These are phyloP conservation scores for Suhomyces atakaporum DNA, from an alignment of 1,139 yeast genomes.

Conservation along the genomic window DNA sequence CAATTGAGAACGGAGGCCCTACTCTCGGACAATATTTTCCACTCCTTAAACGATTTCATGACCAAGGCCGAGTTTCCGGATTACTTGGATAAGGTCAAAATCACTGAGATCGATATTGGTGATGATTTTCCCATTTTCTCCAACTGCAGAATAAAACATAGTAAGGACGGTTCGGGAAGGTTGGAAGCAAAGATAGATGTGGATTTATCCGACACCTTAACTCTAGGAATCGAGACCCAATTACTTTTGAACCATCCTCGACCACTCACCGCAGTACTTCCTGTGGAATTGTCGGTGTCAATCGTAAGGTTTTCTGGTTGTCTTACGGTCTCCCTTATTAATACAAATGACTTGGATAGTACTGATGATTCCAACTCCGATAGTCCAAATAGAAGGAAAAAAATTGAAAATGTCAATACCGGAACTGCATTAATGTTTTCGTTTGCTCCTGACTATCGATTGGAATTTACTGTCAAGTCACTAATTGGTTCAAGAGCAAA, in stretches of 20 bases:
- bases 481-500: conserved; percentile 91
- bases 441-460: conserved; percentile 84
- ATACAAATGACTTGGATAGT: conserved; percentile 47
- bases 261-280: conserved; percentile 80
- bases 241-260: conserved; percentile 82
- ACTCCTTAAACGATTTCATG: conserved; percentile 63
- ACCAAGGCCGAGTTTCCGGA: conserved; percentile 65
- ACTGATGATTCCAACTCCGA: conserved; percentile 1
- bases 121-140: conserved; percentile 94
- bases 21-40: conserved; percentile 78
- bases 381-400: conserved; percentile 9
- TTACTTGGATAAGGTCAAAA: conserved; percentile 72
- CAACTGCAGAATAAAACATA: conserved; percentile 80
- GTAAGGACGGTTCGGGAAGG: conserved; percentile 50
- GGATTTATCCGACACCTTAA: conserved; percentile 84
- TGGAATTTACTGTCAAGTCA: conserved; percentile 84
- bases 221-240: conserved; percentile 86
- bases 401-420: conserved; percentile 30
- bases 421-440: conserved; percentile 83
- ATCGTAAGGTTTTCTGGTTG: conserved; percentile 94
- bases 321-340: conserved; percentile 73
- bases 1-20: conserved; percentile 87
- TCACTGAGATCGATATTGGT: conserved; percentile 91
- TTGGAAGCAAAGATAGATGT: conserved; percentile 93
- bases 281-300: conserved; percentile 81